Percentiles rank a stretch among this genome's conserved stretches.
phyloP scores from a whole-genome alignment of 2,329 filamentous ascomycete species.

The Parastagonospora avenae region DNA sequence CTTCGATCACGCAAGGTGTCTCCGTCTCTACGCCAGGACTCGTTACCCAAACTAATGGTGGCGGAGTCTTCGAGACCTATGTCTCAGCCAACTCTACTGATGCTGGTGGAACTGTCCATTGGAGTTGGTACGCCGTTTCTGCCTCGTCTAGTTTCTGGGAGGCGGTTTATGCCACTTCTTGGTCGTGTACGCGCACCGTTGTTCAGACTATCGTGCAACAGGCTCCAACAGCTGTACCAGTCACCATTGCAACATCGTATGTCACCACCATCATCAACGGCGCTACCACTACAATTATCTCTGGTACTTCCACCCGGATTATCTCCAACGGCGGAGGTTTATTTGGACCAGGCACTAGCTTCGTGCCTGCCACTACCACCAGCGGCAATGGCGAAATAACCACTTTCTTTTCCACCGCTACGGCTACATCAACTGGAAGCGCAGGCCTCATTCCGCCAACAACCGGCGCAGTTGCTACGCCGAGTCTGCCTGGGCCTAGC shows the following conservation, averaged over 20 bases:
- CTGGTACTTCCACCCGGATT: constrained; percentile 23
- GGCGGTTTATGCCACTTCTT: constrained; percentile 29
- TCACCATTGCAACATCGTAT: constrained; percentile 10
- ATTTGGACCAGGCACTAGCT: constrained; percentile 15
- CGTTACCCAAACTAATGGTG: constrained; percentile 20
- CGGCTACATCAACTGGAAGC: constrained; percentile 18
- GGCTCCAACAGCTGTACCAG: constrained; percentile 13
- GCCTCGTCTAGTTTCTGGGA: constrained; percentile 36
- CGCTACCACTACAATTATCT: constrained; percentile 27
- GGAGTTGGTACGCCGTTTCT: constrained; percentile 27
- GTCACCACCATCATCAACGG: constrained; percentile 33
- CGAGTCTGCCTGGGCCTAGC: not conserved
- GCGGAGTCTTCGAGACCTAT: constrained; percentile 27
- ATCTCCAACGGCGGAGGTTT: constrained; percentile 17
- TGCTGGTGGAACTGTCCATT: constrained; percentile 24
- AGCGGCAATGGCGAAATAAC: constrained; percentile 24
- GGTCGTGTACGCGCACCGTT: constrained; percentile 29
- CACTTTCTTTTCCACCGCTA: constrained; percentile 27
- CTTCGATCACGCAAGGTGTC: constrained; percentile 26
- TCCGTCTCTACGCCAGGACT: constrained; percentile 30
- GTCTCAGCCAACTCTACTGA: constrained; percentile 29
- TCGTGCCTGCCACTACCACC: constrained; percentile 33
- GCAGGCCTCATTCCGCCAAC: constrained; percentile 18
- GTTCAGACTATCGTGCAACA: constrained; percentile 28
- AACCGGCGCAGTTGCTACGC: not conserved